phyloP scores from a whole-genome alignment of 805 yeast genomes.

The Spathaspora sp. region DNA sequence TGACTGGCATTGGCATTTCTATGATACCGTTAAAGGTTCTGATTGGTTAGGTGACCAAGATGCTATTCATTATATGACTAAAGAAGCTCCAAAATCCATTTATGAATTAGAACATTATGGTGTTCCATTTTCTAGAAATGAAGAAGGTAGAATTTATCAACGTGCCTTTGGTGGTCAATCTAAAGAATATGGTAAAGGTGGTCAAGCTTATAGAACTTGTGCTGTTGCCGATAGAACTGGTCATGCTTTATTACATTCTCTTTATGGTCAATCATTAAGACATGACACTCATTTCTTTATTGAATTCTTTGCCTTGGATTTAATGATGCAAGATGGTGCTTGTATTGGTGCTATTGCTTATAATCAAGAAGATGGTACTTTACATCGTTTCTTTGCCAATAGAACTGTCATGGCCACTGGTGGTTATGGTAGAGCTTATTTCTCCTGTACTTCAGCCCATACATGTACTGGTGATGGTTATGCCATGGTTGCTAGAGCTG shows the following conservation, averaged over 20 bases:
- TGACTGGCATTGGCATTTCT: conserved; percentile 99
- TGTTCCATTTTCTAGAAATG: conserved; percentile 97
- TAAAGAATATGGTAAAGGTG: conserved; percentile 94
- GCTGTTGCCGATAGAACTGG: conserved; percentile 99
- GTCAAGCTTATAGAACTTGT: conserved; percentile 99
- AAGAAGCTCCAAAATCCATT: conserved; percentile 94
- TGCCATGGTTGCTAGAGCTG: conserved; percentile 98
- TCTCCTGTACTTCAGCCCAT: conserved; percentile 99
- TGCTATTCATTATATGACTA: conserved; percentile 98
- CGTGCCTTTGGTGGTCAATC: conserved; percentile 99
- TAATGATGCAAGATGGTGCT: conserved; percentile 91
- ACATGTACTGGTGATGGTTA: conserved; percentile 99
- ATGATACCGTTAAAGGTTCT: conserved; percentile 98
- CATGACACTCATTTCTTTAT: conserved; percentile 98
- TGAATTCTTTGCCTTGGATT: conserved; percentile 94
- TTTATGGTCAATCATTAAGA: conserved; percentile 95
- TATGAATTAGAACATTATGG: conserved; percentile 98
- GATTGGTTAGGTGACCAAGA: conserved; percentile 99
- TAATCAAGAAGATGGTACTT: conserved; percentile 98
- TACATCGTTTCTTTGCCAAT: conserved; percentile 97
- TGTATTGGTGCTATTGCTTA: conserved; percentile 97
- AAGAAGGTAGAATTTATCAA: conserved; percentile 95
- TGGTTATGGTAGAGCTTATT: conserved; percentile 98
- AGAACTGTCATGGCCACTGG: conserved; percentile 97
- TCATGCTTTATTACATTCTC: conserved; percentile 92